A percentile compares a stretch with the other conserved stretches of the same genome.
Conservation (phyloP, 1,284 basidiomycete genomes). For the Abortiporus biennis region DNA sequence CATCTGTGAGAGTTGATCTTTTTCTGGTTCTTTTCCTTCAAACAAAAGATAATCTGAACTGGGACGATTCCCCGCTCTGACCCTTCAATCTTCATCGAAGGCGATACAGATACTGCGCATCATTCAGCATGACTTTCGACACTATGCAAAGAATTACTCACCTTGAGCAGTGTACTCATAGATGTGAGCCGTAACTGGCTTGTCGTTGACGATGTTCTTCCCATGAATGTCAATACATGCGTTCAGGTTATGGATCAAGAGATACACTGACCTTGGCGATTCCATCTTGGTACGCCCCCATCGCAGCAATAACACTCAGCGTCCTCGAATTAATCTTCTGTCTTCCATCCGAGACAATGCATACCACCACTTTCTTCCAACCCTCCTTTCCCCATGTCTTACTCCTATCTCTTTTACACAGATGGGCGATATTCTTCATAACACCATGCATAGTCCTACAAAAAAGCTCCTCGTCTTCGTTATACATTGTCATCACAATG, state of each 20-base stretch:
- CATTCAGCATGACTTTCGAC: constrained; percentile 10
- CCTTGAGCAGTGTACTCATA: constrained; percentile 94
- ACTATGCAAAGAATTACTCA: constrained; percentile 29
- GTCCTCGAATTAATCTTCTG: constrained; percentile 85
- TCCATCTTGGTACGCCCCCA: constrained; percentile 81
- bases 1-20: constrained; percentile 94
- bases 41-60: constrained; percentile 90
- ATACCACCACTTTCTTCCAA: constrained; percentile 88
- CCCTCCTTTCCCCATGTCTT: constrained; percentile 96
- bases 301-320: constrained; percentile 78
- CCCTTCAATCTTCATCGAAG: constrained; percentile 78
- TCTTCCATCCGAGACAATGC: constrained; percentile 70
- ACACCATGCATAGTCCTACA: constrained; percentile 90
- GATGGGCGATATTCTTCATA: constrained; percentile 81
- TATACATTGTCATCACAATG: constrained; percentile 79
- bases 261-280: constrained; percentile 72
- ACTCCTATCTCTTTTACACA: constrained; percentile 77
- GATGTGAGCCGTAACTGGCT: constrained; percentile 85
- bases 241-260: not conserved
- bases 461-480: constrained; percentile 73
- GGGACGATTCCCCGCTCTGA: constrained; percentile 79
- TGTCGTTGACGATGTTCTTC: constrained; percentile 79
- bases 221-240: not conserved
- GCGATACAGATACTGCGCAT: constrained; percentile 69
- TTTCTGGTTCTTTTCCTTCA: constrained; percentile 91